These are phyloP conservation scores for Hericium coralloides DNA, from an alignment of 768 basidiomycete genomes.

Conservation along the genomic window DNA sequence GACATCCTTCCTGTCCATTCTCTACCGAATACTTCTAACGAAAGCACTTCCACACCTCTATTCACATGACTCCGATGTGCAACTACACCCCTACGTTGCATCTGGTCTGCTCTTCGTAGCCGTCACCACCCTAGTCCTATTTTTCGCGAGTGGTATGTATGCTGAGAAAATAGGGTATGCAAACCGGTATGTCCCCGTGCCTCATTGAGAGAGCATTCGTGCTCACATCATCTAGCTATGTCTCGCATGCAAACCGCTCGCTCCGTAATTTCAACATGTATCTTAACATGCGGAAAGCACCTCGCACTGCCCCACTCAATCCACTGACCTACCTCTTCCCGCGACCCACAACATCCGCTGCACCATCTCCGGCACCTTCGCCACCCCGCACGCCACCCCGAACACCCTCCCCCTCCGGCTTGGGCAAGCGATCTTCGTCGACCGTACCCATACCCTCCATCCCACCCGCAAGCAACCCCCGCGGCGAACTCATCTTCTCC, in stretches of 20 bases:
- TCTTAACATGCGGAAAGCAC: conserved; percentile 83
- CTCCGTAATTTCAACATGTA: conserved; percentile 94
- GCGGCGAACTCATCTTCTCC: conserved; percentile 95
- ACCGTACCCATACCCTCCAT: conserved; percentile 61
- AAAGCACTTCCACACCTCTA: conserved; percentile 45
- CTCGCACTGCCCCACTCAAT: conserved; percentile 50
- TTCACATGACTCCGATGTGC: conserved; percentile 29
- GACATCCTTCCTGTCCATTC: conserved; percentile 56
- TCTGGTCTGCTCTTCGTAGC: conserved; percentile 80
- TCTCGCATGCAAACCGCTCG: conserved; percentile 90
- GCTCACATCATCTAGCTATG: conserved; percentile 53
- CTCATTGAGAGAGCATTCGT: neutral
- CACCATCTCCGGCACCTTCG: conserved; percentile 16
- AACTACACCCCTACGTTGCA: conserved; percentile 64
- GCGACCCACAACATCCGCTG: conserved; percentile 25
- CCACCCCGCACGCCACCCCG: conserved; percentile 29
- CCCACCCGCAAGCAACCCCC: conserved; percentile 80
- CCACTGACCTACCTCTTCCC: conserved; percentile 53
- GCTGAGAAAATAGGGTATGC: conserved; percentile 94
- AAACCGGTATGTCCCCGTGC: conserved; percentile 65
- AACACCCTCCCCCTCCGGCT: conserved; percentile 26
- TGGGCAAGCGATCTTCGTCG: conserved; percentile 31
- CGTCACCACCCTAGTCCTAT: conserved; percentile 83
- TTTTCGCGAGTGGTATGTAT: conserved; percentile 96
- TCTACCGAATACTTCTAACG: conserved; percentile 45